These are phyloP conservation scores for Russula brevipes DNA, from an alignment of 768 basidiomycete species.

Conservation along the genomic window DNA sequence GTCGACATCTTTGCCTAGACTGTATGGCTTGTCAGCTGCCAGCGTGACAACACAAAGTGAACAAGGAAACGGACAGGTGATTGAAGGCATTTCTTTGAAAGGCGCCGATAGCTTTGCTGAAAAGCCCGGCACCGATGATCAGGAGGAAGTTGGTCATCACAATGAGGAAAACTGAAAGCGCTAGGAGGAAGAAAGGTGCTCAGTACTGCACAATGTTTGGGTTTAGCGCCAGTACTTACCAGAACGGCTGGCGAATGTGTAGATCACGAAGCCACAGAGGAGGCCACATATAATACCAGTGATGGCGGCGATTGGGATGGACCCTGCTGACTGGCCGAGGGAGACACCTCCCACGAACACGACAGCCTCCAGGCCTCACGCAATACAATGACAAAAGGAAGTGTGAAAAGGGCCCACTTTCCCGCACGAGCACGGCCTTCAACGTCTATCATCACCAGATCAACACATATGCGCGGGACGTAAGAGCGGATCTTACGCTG, in stretches of 20 bases:
- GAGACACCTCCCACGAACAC: slow-evolving; percentile 93
- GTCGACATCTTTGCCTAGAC: slow-evolving; percentile 69
- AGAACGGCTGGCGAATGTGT: slow-evolving; percentile 69
- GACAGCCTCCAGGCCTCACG: slow-evolving; percentile 90
- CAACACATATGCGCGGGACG: background rate
- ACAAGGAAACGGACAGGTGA: slow-evolving; percentile 34
- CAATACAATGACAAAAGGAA: slow-evolving; percentile 88
- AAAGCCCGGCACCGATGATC: slow-evolving; percentile 91
- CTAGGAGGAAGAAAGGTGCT: slow-evolving; percentile 33
- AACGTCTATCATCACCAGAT: slow-evolving; percentile 33
- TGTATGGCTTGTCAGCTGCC: slow-evolving; percentile 11
- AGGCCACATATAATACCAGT: slow-evolving; percentile 78
- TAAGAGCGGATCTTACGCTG: slow-evolving; percentile 38
- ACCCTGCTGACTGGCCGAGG: slow-evolving; percentile 70
- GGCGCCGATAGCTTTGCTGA: slow-evolving; percentile 68
- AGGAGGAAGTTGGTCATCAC: slow-evolving; percentile 88
- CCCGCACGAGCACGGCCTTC: slow-evolving; percentile 50
- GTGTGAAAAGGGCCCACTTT: slow-evolving; percentile 83
- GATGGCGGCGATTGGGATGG: slow-evolving; percentile 89
- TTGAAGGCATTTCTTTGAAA: slow-evolving; percentile 71
- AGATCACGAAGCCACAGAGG: slow-evolving; percentile 68
- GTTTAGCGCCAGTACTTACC: slow-evolving; percentile 39
- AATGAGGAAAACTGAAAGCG: slow-evolving; percentile 82
- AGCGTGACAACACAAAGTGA: background rate
- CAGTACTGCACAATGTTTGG: background rate